Evolutionary conservation across 108 stramenopile species (phyloP), one percentile per base, ranked within the genome.

Genomic region (Conticribra guillardii): DNA sequence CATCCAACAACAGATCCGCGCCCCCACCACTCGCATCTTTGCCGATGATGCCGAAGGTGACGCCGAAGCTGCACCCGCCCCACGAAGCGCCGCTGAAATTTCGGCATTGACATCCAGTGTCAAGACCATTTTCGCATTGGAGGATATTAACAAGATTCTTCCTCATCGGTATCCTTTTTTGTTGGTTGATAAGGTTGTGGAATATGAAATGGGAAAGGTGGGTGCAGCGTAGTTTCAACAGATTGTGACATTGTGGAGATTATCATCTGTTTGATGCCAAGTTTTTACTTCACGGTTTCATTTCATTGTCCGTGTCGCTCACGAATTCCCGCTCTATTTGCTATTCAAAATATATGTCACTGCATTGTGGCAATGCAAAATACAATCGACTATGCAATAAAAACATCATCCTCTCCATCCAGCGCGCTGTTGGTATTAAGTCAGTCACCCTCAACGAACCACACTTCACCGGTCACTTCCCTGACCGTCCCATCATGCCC

Each of bases 401-500:
- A n/a, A n/a, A n/a, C n/a, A n/a, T n/a, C n/a, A n/a, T 45, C 11
- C 53, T 17, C 45, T 56, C 59, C 53, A 21, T 44, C 56, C 26
- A 67, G 83, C 67, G 87, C 33, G 96, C 95, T 54, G 95, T 99
- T 5, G 98, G 98, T 30, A 81, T 99, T 83, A 99, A 99, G 79
- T 84, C 80, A 24, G 95, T 99, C 19, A 96, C 97, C 23, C 85
- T 91, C 52, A 98, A 99, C 67, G 98, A 98, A 82, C 97, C 97
- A 17, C 97, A 98, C 67, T 99, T 99, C 87, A 94, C 96, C 15
- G 97, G 98, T 14, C 98, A 99, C 67, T 99, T 99, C 81, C 98
- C 98, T 28, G 93, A 94, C 46, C 79, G 95, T 26, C 96, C 98
- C 28, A 94, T 99, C 68, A 99, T 99, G 97, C 98, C 98, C 14